phyloP scores from a whole-genome alignment of 2,329 filamentous ascomycete species.

The Daldinia eschscholtzii region DNA sequence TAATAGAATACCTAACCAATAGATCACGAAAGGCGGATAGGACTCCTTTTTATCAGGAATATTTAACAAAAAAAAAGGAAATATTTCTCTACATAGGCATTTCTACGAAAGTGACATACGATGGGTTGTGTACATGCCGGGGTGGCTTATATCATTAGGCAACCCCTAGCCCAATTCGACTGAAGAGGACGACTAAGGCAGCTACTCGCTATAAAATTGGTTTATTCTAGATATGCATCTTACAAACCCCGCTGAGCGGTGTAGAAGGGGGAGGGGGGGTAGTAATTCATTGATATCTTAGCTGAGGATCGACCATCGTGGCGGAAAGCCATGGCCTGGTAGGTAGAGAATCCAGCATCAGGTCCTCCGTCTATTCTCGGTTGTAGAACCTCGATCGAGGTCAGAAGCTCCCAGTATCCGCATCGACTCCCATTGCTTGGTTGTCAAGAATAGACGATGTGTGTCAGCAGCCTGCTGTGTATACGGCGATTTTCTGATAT shows the following conservation, averaged over 20 bases:
- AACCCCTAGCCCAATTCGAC: not conserved
- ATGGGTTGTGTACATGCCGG: not conserved
- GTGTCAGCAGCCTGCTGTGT: slow-evolving; percentile 24
- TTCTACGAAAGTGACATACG: not conserved
- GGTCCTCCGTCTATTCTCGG: not conserved
- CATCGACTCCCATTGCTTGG: slow-evolving; percentile 30
- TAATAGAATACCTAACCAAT: not conserved
- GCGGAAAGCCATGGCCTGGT: not conserved
- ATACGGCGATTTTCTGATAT: slow-evolving; percentile 24
- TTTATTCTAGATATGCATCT: not conserved
- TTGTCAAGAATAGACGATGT: slow-evolving; percentile 11
- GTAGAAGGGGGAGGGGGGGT: not conserved
- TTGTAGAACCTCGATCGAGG: slow-evolving; percentile 40
- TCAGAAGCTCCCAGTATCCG: slow-evolving; percentile 1
- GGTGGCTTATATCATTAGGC: not conserved
- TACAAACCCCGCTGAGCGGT: not conserved
- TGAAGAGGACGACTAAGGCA: not conserved
- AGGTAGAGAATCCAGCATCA: not conserved
- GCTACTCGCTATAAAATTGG: not conserved
- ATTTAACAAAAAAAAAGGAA: not conserved
- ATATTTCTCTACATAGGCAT: not conserved
- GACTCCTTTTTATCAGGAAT: not conserved
- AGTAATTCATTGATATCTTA: not conserved
- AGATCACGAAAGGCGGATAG: not conserved
- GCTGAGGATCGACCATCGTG: not conserved